Evolutionary conservation across 2,329 filamentous ascomycete genomes (phyloP), one percentile per base, ranked within the genome.

Genomic region (Cercospora zeina): DNA sequence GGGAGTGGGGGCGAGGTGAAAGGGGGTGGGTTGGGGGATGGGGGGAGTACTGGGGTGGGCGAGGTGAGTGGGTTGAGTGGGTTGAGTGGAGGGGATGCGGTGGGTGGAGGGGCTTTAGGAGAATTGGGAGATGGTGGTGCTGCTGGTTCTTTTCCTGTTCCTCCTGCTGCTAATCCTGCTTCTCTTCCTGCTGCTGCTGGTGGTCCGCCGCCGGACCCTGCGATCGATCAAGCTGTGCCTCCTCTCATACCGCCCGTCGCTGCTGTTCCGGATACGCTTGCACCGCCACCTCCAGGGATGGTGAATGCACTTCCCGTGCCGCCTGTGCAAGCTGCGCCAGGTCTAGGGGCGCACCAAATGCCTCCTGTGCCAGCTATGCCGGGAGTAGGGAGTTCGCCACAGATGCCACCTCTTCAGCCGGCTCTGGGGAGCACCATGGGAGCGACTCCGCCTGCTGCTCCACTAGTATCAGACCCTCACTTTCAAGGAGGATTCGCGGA

Each of bases 401-500:
- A 58, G 14, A 42, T 45, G 39, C 55, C 55, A 4, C 37, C 55
- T 49, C 19, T 58, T 50, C n/a, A 24, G 19, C 55, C 55, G 6
- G 19, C 31, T 27, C 45, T 58, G 13, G 42, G 55, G 37, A 49
- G 37, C 30, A 58, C 55, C 3, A 21, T 58, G 42, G 55, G 55
- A 34, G 39, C 24, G 3, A 47, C 30, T 34, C 14, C 55, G 21
- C 55, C 55, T 16, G 30, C 21, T 24, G 55, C 55, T 8, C 31
- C 55, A 16, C 42, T 42, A 11, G 11, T 31, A 1, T 31, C 54
- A 49, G 54, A 47, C 19, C 31, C 55, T 9, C 37, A 58, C 31
- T 58, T 58, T 3, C 27, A 58, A 13, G 55, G 45, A 34, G 42
- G 42, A 2, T 58, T 58, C n/a, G 39, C 55, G n/a, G 42, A 51